Conservation (phyloP, 2,329 filamentous ascomycete genomes). For the Alternaria postmessia region DNA sequence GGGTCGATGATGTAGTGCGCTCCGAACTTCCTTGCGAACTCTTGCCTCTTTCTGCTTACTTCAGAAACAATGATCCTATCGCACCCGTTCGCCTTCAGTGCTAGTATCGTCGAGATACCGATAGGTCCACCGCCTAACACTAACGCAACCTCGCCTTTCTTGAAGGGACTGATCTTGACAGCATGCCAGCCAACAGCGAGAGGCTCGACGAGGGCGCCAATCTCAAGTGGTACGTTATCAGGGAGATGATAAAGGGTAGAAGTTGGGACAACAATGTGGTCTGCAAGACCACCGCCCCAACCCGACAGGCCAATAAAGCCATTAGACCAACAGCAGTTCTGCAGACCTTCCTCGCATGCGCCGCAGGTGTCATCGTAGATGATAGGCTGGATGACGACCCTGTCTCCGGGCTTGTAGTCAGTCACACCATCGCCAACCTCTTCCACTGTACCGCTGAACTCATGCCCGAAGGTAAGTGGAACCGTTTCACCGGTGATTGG, state of each 20-base stretch:
- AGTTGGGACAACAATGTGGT: constrained; percentile 61
- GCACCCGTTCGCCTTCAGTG: constrained; percentile 42
- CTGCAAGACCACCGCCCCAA: constrained; percentile 62
- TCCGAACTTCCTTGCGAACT: constrained; percentile 61
- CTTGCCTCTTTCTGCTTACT: constrained; percentile 56
- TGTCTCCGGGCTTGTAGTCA: constrained; percentile 58
- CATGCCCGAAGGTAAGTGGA: constrained; percentile 63
- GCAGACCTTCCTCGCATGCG: constrained; percentile 60
- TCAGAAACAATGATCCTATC: constrained; percentile 63
- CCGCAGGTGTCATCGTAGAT: constrained; percentile 63
- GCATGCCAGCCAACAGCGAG: constrained; percentile 66
- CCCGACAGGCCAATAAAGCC: constrained; percentile 63
- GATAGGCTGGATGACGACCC: constrained; percentile 62
- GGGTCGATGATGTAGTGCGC: constrained; percentile 63
- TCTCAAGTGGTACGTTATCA: constrained; percentile 60
- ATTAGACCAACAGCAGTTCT: constrained; percentile 64
- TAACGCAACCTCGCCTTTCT: constrained; percentile 56
- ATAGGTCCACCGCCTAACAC: constrained; percentile 64
- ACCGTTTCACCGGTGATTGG: constrained; percentile 62
- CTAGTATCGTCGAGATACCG: constrained; percentile 53
- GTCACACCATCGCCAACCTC: constrained; percentile 61
- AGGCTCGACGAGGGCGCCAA: constrained; percentile 63
- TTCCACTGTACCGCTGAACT: constrained; percentile 62
- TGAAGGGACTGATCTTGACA: constrained; percentile 60
- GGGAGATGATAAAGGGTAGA: constrained; percentile 58